A percentile compares a stretch with the other conserved stretches of the same genome.
Conservation (phyloP, 2,329 filamentous ascomycete species). For the Aspergillus melleus region DNA sequence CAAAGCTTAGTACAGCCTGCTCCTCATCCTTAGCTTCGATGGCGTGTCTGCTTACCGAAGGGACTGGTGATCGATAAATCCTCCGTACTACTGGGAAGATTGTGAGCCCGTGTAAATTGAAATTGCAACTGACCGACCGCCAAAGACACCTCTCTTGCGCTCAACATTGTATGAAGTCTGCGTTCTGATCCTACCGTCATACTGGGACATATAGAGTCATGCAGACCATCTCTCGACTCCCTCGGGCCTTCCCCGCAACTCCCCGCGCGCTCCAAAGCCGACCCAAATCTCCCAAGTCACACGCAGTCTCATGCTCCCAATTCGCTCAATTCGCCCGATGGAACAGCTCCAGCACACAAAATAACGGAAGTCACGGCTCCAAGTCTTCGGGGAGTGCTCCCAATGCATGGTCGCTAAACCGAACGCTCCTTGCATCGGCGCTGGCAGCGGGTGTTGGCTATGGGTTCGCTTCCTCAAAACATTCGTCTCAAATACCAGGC, state of each 20-base stretch:
- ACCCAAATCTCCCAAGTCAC: conserved; percentile 17
- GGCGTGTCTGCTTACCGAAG: conserved; percentile 9
- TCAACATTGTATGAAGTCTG: not conserved
- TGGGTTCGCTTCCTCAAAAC: conserved; percentile 47
- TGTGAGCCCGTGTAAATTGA: not conserved
- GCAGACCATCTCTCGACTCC: conserved; percentile 21
- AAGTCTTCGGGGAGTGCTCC: conserved; percentile 15
- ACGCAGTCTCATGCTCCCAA: conserved; percentile 6
- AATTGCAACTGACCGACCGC: not conserved
- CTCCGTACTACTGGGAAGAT: not conserved
- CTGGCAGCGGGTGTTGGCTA: conserved; percentile 56
- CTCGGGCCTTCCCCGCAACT: conserved; percentile 28
- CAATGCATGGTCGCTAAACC: conserved; percentile 47
- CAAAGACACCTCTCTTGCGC: too few species aligned
- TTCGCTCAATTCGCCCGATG: conserved; percentile 14
- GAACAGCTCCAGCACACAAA: conserved; percentile 17
- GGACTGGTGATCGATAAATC: not conserved
- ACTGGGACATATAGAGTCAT: conserved; percentile 17
- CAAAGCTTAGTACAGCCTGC: not conserved
- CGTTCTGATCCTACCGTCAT: not conserved
- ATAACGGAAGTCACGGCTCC: conserved; percentile 12
- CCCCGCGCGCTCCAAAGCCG: conserved; percentile 25
- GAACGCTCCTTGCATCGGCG: conserved; percentile 50
- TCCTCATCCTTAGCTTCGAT: conserved; percentile 16
- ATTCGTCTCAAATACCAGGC: conserved; percentile 17